Evolutionary conservation across 192 early-diverging fungal genomes (phyloP).

Genomic region (Neocallimastix lanati): DNA sequence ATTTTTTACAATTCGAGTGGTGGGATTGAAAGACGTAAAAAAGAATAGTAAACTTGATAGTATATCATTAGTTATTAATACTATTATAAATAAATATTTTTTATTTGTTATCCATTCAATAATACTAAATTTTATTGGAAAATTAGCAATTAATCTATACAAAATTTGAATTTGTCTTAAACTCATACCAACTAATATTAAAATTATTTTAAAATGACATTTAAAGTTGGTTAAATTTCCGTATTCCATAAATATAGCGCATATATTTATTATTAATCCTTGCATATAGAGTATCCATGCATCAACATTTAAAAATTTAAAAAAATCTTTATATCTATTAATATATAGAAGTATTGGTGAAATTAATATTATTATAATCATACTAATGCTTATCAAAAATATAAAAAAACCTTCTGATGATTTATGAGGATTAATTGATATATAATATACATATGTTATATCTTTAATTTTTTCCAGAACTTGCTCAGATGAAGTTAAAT

Average conservation of each 20-base stretch:
- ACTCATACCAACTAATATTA: neutral
- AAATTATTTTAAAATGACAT: neutral
- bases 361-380: neutral
- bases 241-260: neutral
- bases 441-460: neutral
- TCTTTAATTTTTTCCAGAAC: neutral
- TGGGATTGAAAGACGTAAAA: neutral
- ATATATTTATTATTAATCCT: neutral
- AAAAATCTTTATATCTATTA: neutral
- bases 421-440: neutral
- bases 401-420: neutral
- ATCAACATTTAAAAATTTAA: neutral
- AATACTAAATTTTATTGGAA: neutral
- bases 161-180: neutral
- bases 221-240: neutral
- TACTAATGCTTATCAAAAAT: neutral
- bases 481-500: neutral
- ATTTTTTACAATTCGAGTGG: no score
- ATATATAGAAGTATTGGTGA: neutral
- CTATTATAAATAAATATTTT: neutral
- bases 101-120: neutral
- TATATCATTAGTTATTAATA: neutral
- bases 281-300: neutral
- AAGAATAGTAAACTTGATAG: neutral
- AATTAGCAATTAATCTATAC: neutral